Percentiles rank a stretch among this genome's conserved stretches.
These are phyloP conservation scores for Botryosphaeria dothidea DNA, from an alignment of 2,329 filamentous ascomycete species.

Conservation along the genomic window DNA sequence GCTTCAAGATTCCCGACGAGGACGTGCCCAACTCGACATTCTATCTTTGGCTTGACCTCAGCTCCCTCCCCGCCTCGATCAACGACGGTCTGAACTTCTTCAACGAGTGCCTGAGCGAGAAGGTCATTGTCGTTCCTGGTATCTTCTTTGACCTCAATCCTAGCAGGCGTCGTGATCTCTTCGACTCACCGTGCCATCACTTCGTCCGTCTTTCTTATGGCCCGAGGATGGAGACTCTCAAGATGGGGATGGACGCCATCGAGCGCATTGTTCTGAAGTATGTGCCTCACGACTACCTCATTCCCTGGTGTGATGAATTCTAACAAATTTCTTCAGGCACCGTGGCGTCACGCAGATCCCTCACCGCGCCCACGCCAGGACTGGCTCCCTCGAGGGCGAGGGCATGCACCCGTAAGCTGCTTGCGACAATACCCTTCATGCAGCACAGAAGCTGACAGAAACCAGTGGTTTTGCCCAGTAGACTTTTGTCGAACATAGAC, in stretches of 20 bases:
- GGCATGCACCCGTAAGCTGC: background rate
- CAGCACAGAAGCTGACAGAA: background rate
- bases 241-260: conserved; percentile 42
- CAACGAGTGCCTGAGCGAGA: conserved; percentile 87
- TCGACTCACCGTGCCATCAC: conserved; percentile 86
- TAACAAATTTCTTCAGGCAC: background rate
- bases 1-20: conserved; percentile 76
- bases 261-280: conserved; percentile 43
- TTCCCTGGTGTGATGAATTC: background rate
- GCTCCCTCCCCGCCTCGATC: conserved; percentile 72
- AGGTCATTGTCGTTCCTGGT: conserved; percentile 93
- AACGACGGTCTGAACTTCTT: conserved; percentile 96
- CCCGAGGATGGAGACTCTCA: conserved; percentile 41
- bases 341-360: conserved; percentile 2
- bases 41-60: conserved; percentile 78
- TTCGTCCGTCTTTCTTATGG: conserved; percentile 45
- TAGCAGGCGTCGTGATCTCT: conserved; percentile 82
- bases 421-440: background rate
- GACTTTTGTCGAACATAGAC: background rate
- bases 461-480: conserved; percentile 2
- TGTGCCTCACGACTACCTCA: conserved; percentile 25
- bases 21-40: conserved; percentile 90
- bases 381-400: background rate
- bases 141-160: conserved; percentile 99
- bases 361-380: background rate